Evolutionary conservation across 805 yeast genomes (phyloP).

Genomic region (Wickerhamiella azyma): DNA sequence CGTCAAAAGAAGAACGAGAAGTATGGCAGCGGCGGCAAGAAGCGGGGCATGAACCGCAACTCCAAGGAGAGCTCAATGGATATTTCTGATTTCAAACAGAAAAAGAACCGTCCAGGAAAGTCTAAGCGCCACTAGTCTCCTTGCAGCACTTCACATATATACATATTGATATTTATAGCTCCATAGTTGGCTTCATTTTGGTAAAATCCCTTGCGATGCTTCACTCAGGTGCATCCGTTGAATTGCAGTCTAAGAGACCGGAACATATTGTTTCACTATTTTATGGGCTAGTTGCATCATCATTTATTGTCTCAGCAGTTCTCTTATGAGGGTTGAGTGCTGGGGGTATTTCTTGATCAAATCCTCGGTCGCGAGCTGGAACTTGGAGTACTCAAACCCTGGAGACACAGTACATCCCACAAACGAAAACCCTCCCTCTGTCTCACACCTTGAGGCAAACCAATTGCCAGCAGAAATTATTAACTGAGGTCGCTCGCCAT

Average conservation of each 20-base stretch:
- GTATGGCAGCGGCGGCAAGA: constrained; percentile 68
- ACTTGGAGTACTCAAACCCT: constrained; percentile 1
- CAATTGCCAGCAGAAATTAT: not conserved
- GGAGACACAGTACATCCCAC: constrained; percentile 3
- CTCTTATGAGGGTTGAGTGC: not conserved
- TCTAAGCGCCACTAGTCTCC: constrained; percentile 2
- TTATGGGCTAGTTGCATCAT: too few species aligned
- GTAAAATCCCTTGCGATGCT: too few species aligned
- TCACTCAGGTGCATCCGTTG: too few species aligned
- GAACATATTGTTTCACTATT: too few species aligned
- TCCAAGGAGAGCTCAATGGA: constrained; percentile 62
- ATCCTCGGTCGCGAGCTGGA: not conserved
- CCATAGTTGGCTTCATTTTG: not conserved
- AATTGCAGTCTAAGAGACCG: too few species aligned
- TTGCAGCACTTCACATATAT: not conserved
- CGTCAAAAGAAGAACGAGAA: constrained; percentile 59
- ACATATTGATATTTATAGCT: not conserved
- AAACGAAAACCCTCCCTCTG: not conserved
- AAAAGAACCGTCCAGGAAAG: constrained; percentile 20
- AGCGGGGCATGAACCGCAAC: constrained; percentile 58
- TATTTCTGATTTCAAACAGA: constrained; percentile 44
- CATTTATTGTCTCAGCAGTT: not conserved
- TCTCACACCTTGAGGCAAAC: constrained; percentile 4
- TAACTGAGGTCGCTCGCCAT: not conserved
- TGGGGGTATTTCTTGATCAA: not conserved